These are phyloP conservation scores for Xylariaceae sp. DNA, from an alignment of 2,329 filamentous ascomycete genomes.

Conservation along the genomic window DNA sequence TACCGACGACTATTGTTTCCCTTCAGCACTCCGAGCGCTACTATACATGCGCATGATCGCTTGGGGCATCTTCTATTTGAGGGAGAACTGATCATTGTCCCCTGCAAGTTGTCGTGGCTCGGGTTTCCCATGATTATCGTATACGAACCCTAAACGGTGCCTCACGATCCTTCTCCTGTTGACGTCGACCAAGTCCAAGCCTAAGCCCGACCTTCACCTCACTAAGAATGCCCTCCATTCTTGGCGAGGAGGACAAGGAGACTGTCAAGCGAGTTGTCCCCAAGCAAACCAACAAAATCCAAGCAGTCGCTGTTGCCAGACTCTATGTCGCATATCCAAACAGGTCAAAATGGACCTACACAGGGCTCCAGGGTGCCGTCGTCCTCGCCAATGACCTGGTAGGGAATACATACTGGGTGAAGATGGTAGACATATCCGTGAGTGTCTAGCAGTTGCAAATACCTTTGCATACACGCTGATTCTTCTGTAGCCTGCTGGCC, in stretches of 20 bases:
- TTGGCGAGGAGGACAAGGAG: constrained; percentile 94
- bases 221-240: constrained; percentile 66
- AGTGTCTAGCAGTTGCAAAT: constrained; percentile 44
- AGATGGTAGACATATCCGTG: constrained; percentile 96
- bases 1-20: neutral
- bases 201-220: constrained; percentile 5
- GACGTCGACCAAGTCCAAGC: neutral
- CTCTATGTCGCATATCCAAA: constrained; percentile 94
- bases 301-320: constrained; percentile 89
- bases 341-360: constrained; percentile 87
- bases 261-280: constrained; percentile 94
- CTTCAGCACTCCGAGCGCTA: constrained; percentile 3
- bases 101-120: neutral
- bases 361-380: constrained; percentile 87
- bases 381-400: constrained; percentile 94
- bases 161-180: constrained; percentile 29
- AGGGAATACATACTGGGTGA: constrained; percentile 95
- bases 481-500: constrained; percentile 67
- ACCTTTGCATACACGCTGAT: constrained; percentile 12
- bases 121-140: constrained; percentile 12
- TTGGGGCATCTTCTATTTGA: constrained; percentile 4
- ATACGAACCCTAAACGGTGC: constrained; percentile 16
- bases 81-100: neutral
- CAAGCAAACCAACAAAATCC: constrained; percentile 96
- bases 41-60: constrained; percentile 10